A percentile compares a stretch with the other conserved stretches of the same genome.
These are phyloP conservation scores for Pseudogymnoascus sp. DNA, from an alignment of 2,329 filamentous ascomycete species.

Conservation along the genomic window DNA sequence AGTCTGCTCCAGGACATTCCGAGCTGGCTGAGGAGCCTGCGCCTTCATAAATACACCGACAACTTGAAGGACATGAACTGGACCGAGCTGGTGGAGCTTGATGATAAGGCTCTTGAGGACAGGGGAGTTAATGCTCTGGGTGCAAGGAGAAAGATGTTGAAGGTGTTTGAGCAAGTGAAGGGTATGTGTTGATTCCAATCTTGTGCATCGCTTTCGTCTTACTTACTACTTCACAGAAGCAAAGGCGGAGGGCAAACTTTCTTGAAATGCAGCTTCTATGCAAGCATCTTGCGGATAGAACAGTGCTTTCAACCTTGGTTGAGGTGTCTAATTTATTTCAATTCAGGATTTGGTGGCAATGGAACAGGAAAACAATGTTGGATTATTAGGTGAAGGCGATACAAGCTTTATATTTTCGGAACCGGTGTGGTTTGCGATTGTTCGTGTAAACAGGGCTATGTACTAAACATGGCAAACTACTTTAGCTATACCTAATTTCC, in stretches of 20 bases:
- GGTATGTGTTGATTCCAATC: conserved; percentile 37
- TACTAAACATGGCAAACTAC: not conserved
- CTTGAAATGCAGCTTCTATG: conserved; percentile 26
- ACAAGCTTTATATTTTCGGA: conserved; percentile 6
- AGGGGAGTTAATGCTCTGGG: conserved; percentile 92
- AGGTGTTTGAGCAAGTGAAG: conserved; percentile 96
- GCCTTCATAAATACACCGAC: conserved; percentile 97
- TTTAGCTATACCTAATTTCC: conserved; percentile 9
- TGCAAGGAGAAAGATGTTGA: conserved; percentile 93
- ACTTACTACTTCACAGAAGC: conserved; percentile 48
- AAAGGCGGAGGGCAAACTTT: conserved; percentile 64
- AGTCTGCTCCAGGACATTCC: conserved; percentile 89
- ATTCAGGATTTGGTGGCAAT: conserved; percentile 6
- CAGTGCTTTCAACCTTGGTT: not conserved
- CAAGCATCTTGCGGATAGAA: conserved; percentile 1
- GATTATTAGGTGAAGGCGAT: conserved; percentile 1
- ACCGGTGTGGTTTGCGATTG: conserved; percentile 1
- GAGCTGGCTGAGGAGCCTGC: conserved; percentile 86
- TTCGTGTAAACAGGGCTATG: not conserved
- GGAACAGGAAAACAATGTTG: conserved; percentile 1
- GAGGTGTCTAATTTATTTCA: conserved; percentile 1
- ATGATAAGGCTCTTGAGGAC: conserved; percentile 87
- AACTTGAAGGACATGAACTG: conserved; percentile 96
- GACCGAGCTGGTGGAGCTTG: conserved; percentile 84
- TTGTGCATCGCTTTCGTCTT: not conserved